Evolutionary conservation across 2,329 filamentous ascomycete species (phyloP), one percentile per base, ranked within the genome.

Genomic region (Tolypocladium amazonense): DNA sequence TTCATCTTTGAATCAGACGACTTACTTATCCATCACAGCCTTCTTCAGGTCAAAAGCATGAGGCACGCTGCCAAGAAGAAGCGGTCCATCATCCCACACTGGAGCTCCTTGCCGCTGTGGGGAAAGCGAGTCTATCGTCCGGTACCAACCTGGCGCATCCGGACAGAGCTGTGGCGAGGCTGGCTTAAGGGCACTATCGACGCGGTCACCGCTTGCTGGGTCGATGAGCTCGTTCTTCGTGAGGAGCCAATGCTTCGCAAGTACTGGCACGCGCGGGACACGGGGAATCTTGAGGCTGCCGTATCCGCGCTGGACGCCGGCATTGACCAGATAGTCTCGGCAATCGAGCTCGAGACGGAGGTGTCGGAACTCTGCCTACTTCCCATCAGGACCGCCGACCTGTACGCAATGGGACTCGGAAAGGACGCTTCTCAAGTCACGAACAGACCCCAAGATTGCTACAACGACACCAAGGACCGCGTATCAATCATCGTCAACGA

Each of bases 401-500:
- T 77, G 35, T 76, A 75, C 56, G 68, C 71, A 23, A 77, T 77
- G 75, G 75, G 75, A 15, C 66, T 75, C 18, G 71, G 71, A 20
- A 75, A 75, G 57, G 75, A 77, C 61, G 73, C 74, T 7, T 75
- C 71, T 54, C 70, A 74, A 57, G 66, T 76, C 30, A 76, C 73
- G 4, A 72, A 69, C 18, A 69, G 70, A 14, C 74, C 73, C 1
- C 67, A 75, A 45, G 73, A 76, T 60, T 74, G 73, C 60, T 78
- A 77, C 61, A 72, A 70, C 12, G 79, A 82, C 62, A 81, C 76
- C 1, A 69, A 74, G 15, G 74, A 77, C 33, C 75, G 73, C 4
- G 73, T 81, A 4, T 80, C 80, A 38, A 78, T 82, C 57, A 76
- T 82, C 62, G 79, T 80, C 63, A 73, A 72, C 61, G 79, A 82